A percentile compares a stretch with the other conserved stretches of the same genome.
phyloP scores from a whole-genome alignment of 2,329 filamentous ascomycete genomes.

The Trichoderma cornu-damae region DNA sequence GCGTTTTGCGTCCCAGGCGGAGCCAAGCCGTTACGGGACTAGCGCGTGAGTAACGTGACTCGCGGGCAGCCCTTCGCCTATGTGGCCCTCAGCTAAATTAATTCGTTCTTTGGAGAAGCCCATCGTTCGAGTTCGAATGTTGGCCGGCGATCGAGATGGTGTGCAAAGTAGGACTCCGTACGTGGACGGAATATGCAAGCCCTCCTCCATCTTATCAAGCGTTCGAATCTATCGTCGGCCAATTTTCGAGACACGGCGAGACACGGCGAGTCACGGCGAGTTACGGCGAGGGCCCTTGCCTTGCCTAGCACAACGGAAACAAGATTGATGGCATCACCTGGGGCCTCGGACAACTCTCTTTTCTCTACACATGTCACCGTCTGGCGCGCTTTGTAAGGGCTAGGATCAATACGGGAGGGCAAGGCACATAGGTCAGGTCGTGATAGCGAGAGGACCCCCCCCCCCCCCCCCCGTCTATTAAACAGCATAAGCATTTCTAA shows the following conservation, averaged over 20 bases:
- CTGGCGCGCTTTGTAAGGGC: no score
- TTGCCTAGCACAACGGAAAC: not conserved
- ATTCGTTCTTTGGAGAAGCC: no score
- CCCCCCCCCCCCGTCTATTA: not conserved
- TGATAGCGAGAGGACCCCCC: no score
- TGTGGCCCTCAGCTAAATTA: no score
- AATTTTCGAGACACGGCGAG: slow-evolving; percentile 2
- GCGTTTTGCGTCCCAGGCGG: no score
- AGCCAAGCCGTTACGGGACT: not conserved
- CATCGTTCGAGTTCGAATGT: no score
- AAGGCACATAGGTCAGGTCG: no score
- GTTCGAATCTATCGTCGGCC: slow-evolving; percentile 3
- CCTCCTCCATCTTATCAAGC: not conserved
- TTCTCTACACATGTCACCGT: no score
- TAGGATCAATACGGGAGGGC: no score
- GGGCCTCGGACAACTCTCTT: no score
- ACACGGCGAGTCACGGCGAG: not conserved
- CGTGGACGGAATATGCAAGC: not conserved
- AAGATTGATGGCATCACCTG: not conserved
- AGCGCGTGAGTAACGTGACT: slow-evolving; percentile 6
- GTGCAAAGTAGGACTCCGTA: no score
- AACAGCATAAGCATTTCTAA: not conserved
- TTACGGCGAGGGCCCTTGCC: not conserved
- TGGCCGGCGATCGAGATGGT: not conserved
- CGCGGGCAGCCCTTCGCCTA: not conserved